These are phyloP conservation scores for Carpinus viminea DNA, from an alignment of 306 rosid genomes.

Conservation along the genomic window DNA sequence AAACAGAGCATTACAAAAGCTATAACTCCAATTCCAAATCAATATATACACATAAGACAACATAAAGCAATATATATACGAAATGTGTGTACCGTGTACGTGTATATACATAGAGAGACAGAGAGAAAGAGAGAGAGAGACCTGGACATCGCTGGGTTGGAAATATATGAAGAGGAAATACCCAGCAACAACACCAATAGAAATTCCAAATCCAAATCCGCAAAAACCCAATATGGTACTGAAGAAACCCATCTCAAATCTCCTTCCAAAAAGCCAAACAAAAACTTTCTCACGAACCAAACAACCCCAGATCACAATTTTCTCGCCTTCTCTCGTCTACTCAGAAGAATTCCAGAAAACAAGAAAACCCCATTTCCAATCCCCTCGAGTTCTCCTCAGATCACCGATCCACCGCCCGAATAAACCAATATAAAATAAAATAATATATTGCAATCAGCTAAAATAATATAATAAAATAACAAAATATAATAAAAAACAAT, in stretches of 20 bases:
- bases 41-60: neutral
- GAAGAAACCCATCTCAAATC: slow-evolving; percentile 70
- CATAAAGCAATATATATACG: neutral
- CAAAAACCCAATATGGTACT: slow-evolving; percentile 64
- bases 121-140: slow-evolving; percentile 17
- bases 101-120: neutral
- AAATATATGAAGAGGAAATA: slow-evolving; percentile 73
- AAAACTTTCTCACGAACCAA: slow-evolving; percentile 8
- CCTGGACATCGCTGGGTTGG: slow-evolving; percentile 71
- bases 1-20: slow-evolving; percentile 10
- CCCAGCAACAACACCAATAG: slow-evolving; percentile 72
- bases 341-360: slow-evolving; percentile 17
- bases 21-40: neutral
- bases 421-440: neutral
- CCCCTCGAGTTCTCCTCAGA: slow-evolving; percentile 32
- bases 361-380: slow-evolving; percentile 16
- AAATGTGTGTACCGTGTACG: neutral
- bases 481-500: neutral
- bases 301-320: slow-evolving; percentile 34
- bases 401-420: slow-evolving; percentile 14
- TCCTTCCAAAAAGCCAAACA: neutral
- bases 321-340: neutral
- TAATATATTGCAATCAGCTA: neutral
- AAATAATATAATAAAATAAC: neutral
- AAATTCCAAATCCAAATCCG: slow-evolving; percentile 86